phyloP scores from a whole-genome alignment of 805 yeast species.

The Candida stauntonica region DNA sequence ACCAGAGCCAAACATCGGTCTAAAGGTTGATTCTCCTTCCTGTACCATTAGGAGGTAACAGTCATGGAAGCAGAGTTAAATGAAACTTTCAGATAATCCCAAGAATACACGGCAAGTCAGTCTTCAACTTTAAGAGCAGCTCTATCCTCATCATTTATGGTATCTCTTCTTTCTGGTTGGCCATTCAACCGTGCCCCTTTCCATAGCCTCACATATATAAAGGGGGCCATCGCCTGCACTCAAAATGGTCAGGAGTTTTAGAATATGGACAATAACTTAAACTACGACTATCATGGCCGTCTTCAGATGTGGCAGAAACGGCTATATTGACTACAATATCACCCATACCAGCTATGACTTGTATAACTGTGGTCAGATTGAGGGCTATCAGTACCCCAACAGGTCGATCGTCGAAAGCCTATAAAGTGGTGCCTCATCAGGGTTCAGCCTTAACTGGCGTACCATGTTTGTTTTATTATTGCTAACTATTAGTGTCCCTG shows the following conservation, averaged over 20 bases:
- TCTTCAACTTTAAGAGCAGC: too few species aligned
- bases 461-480: neutral
- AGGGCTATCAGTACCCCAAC: neutral
- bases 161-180: too few species aligned
- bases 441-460: neutral
- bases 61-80: conserved; percentile 54
- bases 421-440: neutral
- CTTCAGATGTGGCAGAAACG: neutral
- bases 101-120: conserved; percentile 43
- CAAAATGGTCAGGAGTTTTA: neutral
- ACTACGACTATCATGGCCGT: neutral
- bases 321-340: neutral
- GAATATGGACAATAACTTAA: neutral
- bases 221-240: neutral
- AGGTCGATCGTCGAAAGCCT: neutral
- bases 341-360: neutral
- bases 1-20: conserved; percentile 43
- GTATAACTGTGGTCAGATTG: neutral
- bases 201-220: neutral
- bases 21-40: conserved; percentile 42
- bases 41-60: conserved; percentile 56
- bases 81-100: conserved; percentile 48
- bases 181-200: neutral
- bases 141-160: too few species aligned
- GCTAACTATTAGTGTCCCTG: neutral